These are phyloP conservation scores for Metschnikowia arizonensis DNA, from an alignment of 805 yeast species.

Conservation along the genomic window DNA sequence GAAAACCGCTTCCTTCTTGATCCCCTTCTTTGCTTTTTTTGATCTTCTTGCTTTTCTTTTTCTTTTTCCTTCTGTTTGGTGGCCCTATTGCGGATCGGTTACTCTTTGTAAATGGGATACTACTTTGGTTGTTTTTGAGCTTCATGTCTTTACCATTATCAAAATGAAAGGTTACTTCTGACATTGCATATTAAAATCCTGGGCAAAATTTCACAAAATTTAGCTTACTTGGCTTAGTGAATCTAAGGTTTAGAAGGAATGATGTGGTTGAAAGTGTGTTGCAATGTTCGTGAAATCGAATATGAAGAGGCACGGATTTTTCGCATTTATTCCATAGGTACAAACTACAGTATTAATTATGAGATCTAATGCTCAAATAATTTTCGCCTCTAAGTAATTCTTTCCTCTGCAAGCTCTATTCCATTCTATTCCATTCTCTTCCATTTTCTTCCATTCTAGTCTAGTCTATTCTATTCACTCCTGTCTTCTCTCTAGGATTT, in stretches of 20 bases:
- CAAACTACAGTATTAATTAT: not conserved
- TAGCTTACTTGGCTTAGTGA: not conserved
- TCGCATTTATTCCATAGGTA: not conserved
- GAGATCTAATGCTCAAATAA: not conserved
- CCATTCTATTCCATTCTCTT: no score
- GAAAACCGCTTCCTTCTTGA: constrained; percentile 1
- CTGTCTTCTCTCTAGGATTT: no score
- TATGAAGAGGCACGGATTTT: constrained; percentile 3
- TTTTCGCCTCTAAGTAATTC: not conserved
- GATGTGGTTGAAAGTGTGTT: not conserved
- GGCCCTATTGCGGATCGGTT: constrained; percentile 7
- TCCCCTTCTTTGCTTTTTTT: constrained; percentile 6
- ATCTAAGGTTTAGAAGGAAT: not conserved
- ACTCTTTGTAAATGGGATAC: constrained; percentile 1
- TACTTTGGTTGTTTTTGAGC: constrained; percentile 20
- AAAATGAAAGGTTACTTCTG: constrained; percentile 12
- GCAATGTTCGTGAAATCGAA: not conserved
- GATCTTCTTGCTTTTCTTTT: constrained; percentile 22
- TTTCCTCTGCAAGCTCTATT: no score
- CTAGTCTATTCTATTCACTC: no score
- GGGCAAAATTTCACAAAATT: not conserved
- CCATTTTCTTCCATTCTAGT: no score
- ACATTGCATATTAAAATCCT: not conserved
- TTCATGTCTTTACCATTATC: constrained; percentile 35
- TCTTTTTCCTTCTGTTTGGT: constrained; percentile 30